Percentiles rank a stretch among this genome's conserved stretches.
Evolutionary conservation across 495 filamentous ascomycete genomes (phyloP).

Genomic region (Penicillium cosmopolitanum): DNA sequence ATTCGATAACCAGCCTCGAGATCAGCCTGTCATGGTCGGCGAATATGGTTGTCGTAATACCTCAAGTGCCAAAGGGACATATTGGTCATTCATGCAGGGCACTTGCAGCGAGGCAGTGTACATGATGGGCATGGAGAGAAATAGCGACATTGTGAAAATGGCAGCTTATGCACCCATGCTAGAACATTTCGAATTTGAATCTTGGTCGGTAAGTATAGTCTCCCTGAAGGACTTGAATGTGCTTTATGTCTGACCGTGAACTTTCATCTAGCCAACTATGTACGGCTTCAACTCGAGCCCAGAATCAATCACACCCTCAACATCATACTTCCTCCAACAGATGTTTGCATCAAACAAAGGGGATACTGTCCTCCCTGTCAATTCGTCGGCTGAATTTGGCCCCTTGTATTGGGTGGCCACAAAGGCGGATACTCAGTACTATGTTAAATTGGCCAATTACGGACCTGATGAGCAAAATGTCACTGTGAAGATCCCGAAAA

Average conservation of each 20-base stretch:
- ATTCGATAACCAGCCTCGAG: conserved; percentile 53
- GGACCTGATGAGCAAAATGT: conserved; percentile 28
- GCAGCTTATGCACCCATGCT: conserved; percentile 55
- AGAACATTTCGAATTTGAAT: conserved; percentile 46
- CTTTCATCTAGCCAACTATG: conserved; percentile 36
- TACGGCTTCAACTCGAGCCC: conserved; percentile 51
- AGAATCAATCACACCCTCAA: conserved; percentile 41
- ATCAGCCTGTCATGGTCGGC: conserved; percentile 49
- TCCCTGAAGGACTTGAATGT: background rate
- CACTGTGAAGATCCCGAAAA: conserved; percentile 29
- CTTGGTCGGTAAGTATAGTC: conserved; percentile 42
- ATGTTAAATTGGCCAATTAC: conserved; percentile 42
- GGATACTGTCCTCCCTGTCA: conserved; percentile 56
- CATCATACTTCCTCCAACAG: conserved; percentile 45
- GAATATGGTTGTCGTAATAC: conserved; percentile 63
- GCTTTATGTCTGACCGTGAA: background rate
- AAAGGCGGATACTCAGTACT: conserved; percentile 34
- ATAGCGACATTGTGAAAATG: conserved; percentile 60
- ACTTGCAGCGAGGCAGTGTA: conserved; percentile 68
- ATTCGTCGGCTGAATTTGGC: conserved; percentile 44
- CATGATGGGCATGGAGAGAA: conserved; percentile 69
- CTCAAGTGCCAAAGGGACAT: conserved; percentile 33
- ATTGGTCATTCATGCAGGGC: conserved; percentile 56
- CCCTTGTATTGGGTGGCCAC: conserved; percentile 65
- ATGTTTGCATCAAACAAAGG: conserved; percentile 57